Base-by-base conservation (phyloP, 345 rosid species). In the Odontarrhena argentea region DNA sequence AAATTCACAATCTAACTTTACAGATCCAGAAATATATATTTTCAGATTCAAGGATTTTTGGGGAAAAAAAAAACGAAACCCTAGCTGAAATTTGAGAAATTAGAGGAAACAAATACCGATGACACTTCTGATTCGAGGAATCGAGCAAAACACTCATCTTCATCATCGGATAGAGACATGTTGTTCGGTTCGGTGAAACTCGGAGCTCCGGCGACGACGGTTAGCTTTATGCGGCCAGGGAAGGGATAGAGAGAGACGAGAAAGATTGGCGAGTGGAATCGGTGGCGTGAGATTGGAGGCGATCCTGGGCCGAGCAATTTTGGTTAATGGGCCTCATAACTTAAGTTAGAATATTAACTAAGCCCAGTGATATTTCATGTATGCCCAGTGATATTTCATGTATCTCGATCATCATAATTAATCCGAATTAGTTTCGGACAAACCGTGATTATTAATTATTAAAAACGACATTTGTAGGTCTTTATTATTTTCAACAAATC, bases 41-140 rank as follows among this genome's bases (percentile, higher is more conserved):
- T 49, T 25, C 26, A n/a, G 6, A 73, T 37, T 9, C 10, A 51
- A 40, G 9, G 9, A 14, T 13, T 24, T 22, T 12, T 5, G 47
- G 28, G 35, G 1, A 26, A 12, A 42, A n/a, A 37, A 6, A 41
- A 40, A 53, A 49, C 51, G 8, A 34, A 51, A 18, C 64, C 86
- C 77, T 7, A 1, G 25, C 15, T 9, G 40, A 53, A 36, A 35
- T 22, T 18, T 35, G 25, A 35, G 45, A 12, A 46, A 14, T 0
- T 6, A 9, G 25, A 43, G 22, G 53, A 64, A 42, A 25, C 0
- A 15, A 26, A 70, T 79, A 69, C 84, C 87, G 71, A 85, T 73
- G 74, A 68, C 73, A 86, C 83, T 75, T 92, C 92, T 25, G 96
- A 84, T 70, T 92, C 98, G 24, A 92, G 87, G 77, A 87, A 86